Evolutionary conservation across 768 basidiomycete species (phyloP).

Genomic region (Termitomyces sp.): DNA sequence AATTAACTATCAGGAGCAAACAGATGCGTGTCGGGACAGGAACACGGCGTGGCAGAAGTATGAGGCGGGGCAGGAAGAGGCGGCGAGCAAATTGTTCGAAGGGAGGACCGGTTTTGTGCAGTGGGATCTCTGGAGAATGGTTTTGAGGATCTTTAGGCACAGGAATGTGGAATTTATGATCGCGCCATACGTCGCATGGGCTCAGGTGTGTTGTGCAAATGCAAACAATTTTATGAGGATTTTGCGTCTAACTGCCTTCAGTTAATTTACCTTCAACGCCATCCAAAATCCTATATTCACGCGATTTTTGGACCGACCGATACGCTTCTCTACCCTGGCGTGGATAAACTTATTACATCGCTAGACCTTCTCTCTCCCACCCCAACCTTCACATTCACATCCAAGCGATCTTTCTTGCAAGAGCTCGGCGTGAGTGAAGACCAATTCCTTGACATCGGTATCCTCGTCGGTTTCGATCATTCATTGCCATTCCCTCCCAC

Average conservation of each 20-base stretch:
- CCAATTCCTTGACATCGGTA: constrained; percentile 92
- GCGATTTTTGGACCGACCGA: constrained; percentile 92
- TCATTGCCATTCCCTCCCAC: constrained; percentile 81
- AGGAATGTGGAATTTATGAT: constrained; percentile 94
- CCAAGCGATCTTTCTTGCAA: constrained; percentile 65
- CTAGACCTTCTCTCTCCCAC: constrained; percentile 70
- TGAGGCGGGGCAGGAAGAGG: constrained; percentile 88
- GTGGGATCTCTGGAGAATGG: constrained; percentile 94
- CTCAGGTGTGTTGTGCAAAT: constrained; percentile 65
- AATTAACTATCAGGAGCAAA: constrained; percentile 53
- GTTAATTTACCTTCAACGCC: constrained; percentile 94
- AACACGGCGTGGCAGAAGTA: constrained; percentile 92
- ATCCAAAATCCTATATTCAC: constrained; percentile 91
- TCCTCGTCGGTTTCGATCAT: constrained; percentile 87
- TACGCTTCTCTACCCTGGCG: constrained; percentile 80
- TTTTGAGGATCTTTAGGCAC: constrained; percentile 90
- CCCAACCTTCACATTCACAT: constrained; percentile 80
- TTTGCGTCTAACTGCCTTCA: constrained; percentile 29
- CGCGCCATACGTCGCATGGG: constrained; percentile 93
- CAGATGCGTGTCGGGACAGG: constrained; percentile 72
- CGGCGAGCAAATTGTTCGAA: constrained; percentile 83
- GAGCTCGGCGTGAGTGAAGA: constrained; percentile 73
- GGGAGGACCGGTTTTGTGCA: constrained; percentile 68
- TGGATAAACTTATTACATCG: constrained; percentile 88
- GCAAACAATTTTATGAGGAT: not conserved